Evolutionary conservation across 805 yeast genomes (phyloP), one percentile per base, ranked within the genome.

Genomic region (Lachancea nothofagi): DNA sequence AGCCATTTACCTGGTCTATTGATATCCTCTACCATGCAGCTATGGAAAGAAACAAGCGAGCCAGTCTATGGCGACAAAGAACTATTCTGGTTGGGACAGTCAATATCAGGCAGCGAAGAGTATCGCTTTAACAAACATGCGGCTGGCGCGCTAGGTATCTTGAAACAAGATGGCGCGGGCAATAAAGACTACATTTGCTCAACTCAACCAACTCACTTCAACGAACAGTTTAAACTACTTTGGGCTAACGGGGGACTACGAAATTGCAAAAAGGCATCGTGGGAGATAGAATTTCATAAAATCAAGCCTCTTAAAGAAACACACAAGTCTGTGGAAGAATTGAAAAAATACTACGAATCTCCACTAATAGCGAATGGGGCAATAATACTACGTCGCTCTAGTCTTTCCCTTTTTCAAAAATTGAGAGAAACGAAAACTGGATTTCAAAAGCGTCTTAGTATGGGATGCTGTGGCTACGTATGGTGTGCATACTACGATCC

Each of bases 201-300:
- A 2, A 44, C 57, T 9, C 66, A 62, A 33, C 35, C 59, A 4
- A 57, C 54, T 1, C 65, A 61, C 37, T 47, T 55, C 23, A 48
- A 43, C 30, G 33, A 36, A 1, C 44, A 53, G 13, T 39, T 38
- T 3, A 25, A 40, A 7, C 44, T 61, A 4, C 47, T 61, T 7
- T 62, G 67, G 67, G 32, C 51, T 5, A 62, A 62, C 37, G 64
- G 64, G 5, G 65, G 63, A 9, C 47, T 55, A 15, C 34, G 36
- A 20, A 45, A 33, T 18, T 62, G 67, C 44, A 61, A 42, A 20
- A 33, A 35, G 8, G 13, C 24, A 13, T 41, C 49, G 1, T 45
- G 47, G 49, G 41, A 37, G 13, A 19, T 25, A 8, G 49, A 45
- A 24, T 43, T 26, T 22, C 7, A 25, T 15, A 38, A 32, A 7